Evolutionary conservation across 2,329 filamentous ascomycete species (phyloP).

Genomic region (Catunica adiposa): DNA sequence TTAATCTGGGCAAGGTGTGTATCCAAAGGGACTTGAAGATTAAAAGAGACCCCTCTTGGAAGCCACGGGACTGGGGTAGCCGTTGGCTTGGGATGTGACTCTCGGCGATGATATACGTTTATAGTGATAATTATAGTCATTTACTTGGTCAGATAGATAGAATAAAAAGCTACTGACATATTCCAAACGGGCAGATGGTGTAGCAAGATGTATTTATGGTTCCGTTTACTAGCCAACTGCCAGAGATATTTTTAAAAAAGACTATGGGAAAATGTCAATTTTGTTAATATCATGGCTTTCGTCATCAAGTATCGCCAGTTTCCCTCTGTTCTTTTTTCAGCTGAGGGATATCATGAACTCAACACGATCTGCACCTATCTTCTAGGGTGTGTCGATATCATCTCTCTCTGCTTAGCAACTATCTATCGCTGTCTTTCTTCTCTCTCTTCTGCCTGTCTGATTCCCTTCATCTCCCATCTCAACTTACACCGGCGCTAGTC

Average conservation of each 20-base stretch:
- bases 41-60: not conserved
- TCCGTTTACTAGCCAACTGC: too few species aligned
- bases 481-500: not conserved
- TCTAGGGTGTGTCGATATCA: not conserved
- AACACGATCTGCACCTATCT: not conserved
- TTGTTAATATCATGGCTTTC: too few species aligned
- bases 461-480: not conserved
- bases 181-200: too few species aligned
- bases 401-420: not conserved
- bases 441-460: too few species aligned
- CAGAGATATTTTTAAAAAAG: too few species aligned
- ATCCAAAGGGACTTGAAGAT: not conserved
- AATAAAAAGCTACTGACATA: too few species aligned
- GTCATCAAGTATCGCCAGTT: not conserved
- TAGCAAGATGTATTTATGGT: too few species aligned
- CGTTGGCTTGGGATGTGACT: not conserved
- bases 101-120: too few species aligned
- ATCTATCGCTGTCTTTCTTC: not conserved
- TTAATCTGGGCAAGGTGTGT: not conserved
- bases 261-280: too few species aligned
- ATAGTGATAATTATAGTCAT: too few species aligned
- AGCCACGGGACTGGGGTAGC: not conserved
- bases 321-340: too few species aligned
- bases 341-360: not conserved
- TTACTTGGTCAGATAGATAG: too few species aligned